These are phyloP conservation scores for Crepidotus variabilis DNA, from an alignment of 768 basidiomycete species.

Conservation along the genomic window DNA sequence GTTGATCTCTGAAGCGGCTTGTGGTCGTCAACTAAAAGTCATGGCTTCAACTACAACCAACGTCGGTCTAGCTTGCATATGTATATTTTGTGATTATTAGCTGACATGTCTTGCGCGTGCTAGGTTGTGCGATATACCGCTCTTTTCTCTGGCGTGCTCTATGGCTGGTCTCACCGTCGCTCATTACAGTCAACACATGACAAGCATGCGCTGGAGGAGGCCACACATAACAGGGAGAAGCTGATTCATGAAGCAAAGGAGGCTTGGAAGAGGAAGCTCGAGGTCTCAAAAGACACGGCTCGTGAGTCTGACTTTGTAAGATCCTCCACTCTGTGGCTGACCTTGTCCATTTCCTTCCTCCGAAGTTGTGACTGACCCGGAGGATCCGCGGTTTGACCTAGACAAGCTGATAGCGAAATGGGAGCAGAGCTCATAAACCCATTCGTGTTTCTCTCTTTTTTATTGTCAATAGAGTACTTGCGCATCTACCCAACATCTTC, in stretches of 20 bases:
- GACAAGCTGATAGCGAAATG: constrained; percentile 82
- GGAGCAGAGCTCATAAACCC: constrained; percentile 63
- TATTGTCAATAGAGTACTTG: not conserved
- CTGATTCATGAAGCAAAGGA: constrained; percentile 85
- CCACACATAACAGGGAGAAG: constrained; percentile 68
- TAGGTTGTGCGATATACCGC: constrained; percentile 96
- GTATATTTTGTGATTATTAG: constrained; percentile 6
- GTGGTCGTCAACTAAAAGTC: constrained; percentile 24
- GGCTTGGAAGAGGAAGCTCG: constrained; percentile 82
- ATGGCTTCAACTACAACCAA: constrained; percentile 79
- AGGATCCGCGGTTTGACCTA: constrained; percentile 93
- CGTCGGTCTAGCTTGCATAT: constrained; percentile 39
- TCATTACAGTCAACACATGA: constrained; percentile 83
- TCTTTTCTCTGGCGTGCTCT: constrained; percentile 79
- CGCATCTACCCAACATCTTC: not conserved
- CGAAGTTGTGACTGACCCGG: constrained; percentile 88
- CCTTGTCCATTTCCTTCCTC: not conserved
- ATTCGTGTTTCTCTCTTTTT: constrained; percentile 1
- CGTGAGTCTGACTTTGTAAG: constrained; percentile 41
- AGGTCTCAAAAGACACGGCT: constrained; percentile 44
- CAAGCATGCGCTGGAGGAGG: constrained; percentile 69
- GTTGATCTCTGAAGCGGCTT: constrained; percentile 16
- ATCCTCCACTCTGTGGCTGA: constrained; percentile 1
- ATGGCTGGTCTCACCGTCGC: constrained; percentile 90
- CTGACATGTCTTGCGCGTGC: not conserved